A percentile compares a stretch with the other conserved stretches of the same genome.
These are phyloP conservation scores for Sinapis alba DNA, from an alignment of 441 rosid genomes.

Conservation along the genomic window DNA sequence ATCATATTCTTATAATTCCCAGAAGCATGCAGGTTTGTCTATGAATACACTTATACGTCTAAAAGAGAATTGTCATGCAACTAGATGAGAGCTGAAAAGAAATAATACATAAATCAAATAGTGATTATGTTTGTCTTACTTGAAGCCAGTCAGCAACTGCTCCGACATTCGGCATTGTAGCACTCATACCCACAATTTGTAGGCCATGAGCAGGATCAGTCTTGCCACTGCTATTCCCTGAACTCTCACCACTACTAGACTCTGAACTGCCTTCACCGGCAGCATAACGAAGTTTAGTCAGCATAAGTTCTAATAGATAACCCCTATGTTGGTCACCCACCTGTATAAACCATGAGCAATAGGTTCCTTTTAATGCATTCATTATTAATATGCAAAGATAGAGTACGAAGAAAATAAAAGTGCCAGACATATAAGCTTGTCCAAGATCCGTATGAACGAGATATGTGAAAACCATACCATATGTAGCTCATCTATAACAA, in stretches of 20 bases:
- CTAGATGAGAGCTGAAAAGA: not conserved
- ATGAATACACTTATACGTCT: slow-evolving; percentile 2
- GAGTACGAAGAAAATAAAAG: slow-evolving; percentile 21
- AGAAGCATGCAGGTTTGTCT: slow-evolving; percentile 5
- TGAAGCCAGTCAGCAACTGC: slow-evolving; percentile 99
- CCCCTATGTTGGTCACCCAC: slow-evolving; percentile 98
- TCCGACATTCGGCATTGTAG: slow-evolving; percentile 98
- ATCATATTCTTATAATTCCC: slow-evolving; percentile 14
- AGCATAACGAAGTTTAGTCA: slow-evolving; percentile 98
- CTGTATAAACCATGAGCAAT: slow-evolving; percentile 48
- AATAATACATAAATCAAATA: not conserved
- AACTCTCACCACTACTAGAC: slow-evolving; percentile 87
- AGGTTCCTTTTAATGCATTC: slow-evolving; percentile 25
- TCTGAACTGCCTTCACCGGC: slow-evolving; percentile 92
- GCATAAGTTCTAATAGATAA: slow-evolving; percentile 93
- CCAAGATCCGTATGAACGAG: slow-evolving; percentile 20
- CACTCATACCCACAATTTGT: slow-evolving; percentile 99
- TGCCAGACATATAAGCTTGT: slow-evolving; percentile 28
- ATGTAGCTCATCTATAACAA: slow-evolving; percentile 98
- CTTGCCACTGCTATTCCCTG: slow-evolving; percentile 83
- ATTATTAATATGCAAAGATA: slow-evolving; percentile 11
- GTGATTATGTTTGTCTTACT: slow-evolving; percentile 54
- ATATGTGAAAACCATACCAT: slow-evolving; percentile 61
- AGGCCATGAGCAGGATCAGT: slow-evolving; percentile 80
- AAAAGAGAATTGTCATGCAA: slow-evolving; percentile 18